Evolutionary conservation across 371 early-diverging fungal genomes (phyloP), one percentile per base, ranked within the genome.

Genomic region (Zancudomyces culisetae): DNA sequence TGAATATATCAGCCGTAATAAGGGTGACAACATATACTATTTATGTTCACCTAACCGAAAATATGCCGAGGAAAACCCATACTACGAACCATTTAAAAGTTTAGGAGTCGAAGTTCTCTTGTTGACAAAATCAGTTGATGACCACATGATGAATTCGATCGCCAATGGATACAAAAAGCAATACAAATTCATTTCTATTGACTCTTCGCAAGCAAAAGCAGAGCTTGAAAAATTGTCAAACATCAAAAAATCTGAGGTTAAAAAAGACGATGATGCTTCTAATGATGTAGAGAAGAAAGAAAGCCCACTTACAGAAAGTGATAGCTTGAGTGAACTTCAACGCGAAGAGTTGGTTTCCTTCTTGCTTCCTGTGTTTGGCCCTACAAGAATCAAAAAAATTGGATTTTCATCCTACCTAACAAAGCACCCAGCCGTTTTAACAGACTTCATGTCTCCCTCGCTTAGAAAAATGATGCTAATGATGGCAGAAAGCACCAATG

Each of bases 21-120:
- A 78, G 61, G 74, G 81, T 43, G 82, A 75, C 19, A 78, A 87
- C 63, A 97, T 98, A 53, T 94, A 87, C 64, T 90, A 84, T 60
- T 56, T 89, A 27, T 80, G 92, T 55, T 91, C 90, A 23, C 73
- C 83, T 23, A 77, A 72, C 59, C 71, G 83, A 47, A 72, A 82
- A 45, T 80, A 81, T 52, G 82, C 87, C 10, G 74, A 79, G 49
- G 78, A 80, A 46, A 80, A 80, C 55, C 95, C 98, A 18, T 87
- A 90, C 63, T 77, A 87, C 27, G 96, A 94, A 63, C 77, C 79
- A 58, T 83, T 83, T 64, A 76, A 78, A 64, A 69, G 75, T 62
- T 77, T 77, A 51, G 77, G 70, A 43, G 63, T 79, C 28, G 80
- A 85, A 55, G 90, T 98, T 2, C 66, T 98, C 59, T 73, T 81